Conservation (phyloP, 1,284 basidiomycete species). For the Malassezia brasiliensis region DNA sequence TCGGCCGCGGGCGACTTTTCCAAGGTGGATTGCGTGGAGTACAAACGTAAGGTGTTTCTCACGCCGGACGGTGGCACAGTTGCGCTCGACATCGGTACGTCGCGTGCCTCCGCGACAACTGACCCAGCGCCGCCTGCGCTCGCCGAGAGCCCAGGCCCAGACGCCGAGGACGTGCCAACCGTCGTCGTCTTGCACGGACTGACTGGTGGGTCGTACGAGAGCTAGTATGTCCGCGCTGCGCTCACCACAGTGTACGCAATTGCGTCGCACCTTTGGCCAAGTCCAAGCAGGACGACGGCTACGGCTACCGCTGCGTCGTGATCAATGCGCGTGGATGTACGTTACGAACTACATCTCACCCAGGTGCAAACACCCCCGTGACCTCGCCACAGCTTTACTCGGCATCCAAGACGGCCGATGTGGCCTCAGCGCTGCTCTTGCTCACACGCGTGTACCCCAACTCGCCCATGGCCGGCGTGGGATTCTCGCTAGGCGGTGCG, state of each 20-base stretch:
- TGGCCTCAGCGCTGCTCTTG: conserved; percentile 69
- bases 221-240: conserved; percentile 21
- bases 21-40: conserved; percentile 31
- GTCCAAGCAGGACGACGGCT: conserved; percentile 25
- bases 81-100: conserved; percentile 28
- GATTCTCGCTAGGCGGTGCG: conserved; percentile 88
- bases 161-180: conserved; percentile 22
- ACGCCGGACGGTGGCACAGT: conserved; percentile 43
- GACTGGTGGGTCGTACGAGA: conserved; percentile 43
- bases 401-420: conserved; percentile 67
- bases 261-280: conserved; percentile 33
- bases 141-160: conserved; percentile 14
- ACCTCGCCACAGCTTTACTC: conserved; percentile 68
- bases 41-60: conserved; percentile 35
- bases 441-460: conserved; percentile 65
- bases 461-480: conserved; percentile 73
- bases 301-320: conserved; percentile 56
- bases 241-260: conserved; percentile 27
- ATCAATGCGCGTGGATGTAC: conserved; percentile 68
- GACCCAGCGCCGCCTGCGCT: conserved; percentile 21
- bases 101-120: background rate
- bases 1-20: conserved; percentile 30
- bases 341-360: background rate
- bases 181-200: conserved; percentile 43
- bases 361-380: conserved; percentile 63